These are phyloP conservation scores for Staphylotrichum tortipilum DNA, from an alignment of 495 filamentous ascomycete genomes.

Conservation along the genomic window DNA sequence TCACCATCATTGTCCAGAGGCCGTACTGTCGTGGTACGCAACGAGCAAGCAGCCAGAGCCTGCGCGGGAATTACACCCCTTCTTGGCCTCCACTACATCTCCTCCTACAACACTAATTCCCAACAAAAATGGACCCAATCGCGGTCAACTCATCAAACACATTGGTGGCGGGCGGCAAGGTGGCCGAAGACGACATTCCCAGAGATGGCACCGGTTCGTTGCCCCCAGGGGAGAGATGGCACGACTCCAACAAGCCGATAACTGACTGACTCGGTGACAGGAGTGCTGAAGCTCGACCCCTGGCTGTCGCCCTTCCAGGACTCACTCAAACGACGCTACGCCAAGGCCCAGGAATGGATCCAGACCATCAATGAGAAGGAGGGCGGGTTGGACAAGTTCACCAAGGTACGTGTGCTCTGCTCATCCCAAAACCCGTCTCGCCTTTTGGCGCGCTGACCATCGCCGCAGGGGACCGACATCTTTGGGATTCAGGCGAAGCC, in stretches of 20 bases:
- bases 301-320: constrained; percentile 82
- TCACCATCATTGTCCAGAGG: no score
- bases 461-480: constrained; percentile 70
- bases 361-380: constrained; percentile 71
- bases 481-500: constrained; percentile 73
- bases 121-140: constrained; percentile 25
- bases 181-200: constrained; percentile 29
- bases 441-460: constrained; percentile 10
- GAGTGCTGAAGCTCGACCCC: constrained; percentile 79
- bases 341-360: constrained; percentile 82
- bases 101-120: background rate
- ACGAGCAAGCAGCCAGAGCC: no score
- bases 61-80: background rate
- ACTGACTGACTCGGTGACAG: constrained; percentile 36
- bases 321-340: constrained; percentile 64
- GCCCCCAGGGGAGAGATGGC: no score
- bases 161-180: constrained; percentile 21
- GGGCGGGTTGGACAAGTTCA: constrained; percentile 88
- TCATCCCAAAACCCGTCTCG: background rate
- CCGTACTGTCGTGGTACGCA: no score
- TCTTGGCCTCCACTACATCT: background rate
- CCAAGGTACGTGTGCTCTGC: constrained; percentile 51
- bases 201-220: constrained; percentile 42
- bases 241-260: background rate
- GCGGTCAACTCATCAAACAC: constrained; percentile 34